Conservation (phyloP, 108 stramenopile species). For the Nitzschia sp. region DNA sequence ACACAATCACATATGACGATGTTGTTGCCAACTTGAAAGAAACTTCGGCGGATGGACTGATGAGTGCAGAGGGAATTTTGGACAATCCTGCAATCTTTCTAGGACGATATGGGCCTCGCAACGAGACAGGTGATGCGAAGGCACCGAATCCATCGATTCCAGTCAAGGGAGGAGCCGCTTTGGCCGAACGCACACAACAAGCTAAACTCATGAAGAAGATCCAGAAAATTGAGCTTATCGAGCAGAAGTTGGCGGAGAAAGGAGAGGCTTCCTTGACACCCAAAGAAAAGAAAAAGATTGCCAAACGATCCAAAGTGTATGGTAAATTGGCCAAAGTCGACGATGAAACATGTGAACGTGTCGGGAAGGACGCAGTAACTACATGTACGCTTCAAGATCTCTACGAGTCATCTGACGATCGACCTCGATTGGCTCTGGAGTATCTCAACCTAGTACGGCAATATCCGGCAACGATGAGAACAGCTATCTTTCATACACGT, state of each 20-base stretch:
- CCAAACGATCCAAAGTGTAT: constrained; percentile 38
- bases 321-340: constrained; percentile 35
- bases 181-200: constrained; percentile 18
- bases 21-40: constrained; percentile 58
- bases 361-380: not conserved
- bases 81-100: constrained; percentile 90
- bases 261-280: not conserved
- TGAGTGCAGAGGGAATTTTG: constrained; percentile 91
- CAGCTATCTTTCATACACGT: constrained; percentile 83
- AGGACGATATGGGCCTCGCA: constrained; percentile 40
- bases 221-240: constrained; percentile 55
- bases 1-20: constrained; percentile 82
- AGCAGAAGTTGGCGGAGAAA: constrained; percentile 33
- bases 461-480: constrained; percentile 79
- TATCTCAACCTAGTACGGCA: constrained; percentile 64
- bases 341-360: constrained; percentile 4
- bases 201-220: constrained; percentile 63
- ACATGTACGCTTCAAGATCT: constrained; percentile 44
- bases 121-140: not conserved
- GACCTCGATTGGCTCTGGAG: constrained; percentile 65
- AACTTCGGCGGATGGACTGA: constrained; percentile 85
- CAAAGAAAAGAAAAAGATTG: constrained; percentile 46
- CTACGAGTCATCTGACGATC: constrained; percentile 32
- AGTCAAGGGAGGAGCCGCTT: constrained; percentile 22
- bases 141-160: not conserved